These are phyloP conservation scores for Paramecium caudatum DNA, from an alignment of 73 alveolate species.

Conservation along the genomic window DNA sequence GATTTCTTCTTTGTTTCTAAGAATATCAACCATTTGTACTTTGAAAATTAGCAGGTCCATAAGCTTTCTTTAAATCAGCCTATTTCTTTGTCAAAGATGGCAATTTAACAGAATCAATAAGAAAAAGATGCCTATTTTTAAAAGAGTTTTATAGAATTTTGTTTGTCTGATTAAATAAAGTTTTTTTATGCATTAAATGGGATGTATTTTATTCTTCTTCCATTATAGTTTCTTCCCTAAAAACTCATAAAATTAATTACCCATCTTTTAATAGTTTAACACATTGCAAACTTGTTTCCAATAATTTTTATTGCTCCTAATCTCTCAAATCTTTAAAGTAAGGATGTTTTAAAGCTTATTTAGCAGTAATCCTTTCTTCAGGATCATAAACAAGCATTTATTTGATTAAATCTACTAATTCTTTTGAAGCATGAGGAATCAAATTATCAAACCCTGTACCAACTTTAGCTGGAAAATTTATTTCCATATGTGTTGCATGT, in stretches of 20 bases:
- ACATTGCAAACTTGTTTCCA: constrained; percentile 65
- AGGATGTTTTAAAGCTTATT: constrained; percentile 89
- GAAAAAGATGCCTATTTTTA: neutral
- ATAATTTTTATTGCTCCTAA: constrained; percentile 26
- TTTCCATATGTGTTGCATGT: constrained; percentile 88
- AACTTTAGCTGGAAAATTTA: constrained; percentile 80
- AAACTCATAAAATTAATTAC: neutral
- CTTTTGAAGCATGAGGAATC: constrained; percentile 82
- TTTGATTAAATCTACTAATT: constrained; percentile 80
- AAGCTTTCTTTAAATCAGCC: constrained; percentile 34
- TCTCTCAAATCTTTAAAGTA: constrained; percentile 88
- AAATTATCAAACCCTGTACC: constrained; percentile 86
- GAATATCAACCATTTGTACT: neutral
- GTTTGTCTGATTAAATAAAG: neutral
- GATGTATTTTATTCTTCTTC: constrained; percentile 53
- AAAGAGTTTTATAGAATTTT: constrained; percentile 41
- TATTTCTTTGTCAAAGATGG: constrained; percentile 32
- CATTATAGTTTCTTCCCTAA: constrained; percentile 7
- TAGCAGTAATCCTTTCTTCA: constrained; percentile 94
- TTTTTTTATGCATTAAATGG: constrained; percentile 52
- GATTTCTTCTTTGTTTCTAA: constrained; percentile 60
- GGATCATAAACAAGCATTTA: constrained; percentile 89
- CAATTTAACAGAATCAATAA: constrained; percentile 37
- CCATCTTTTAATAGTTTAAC: constrained; percentile 4
- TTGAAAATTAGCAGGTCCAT: constrained; percentile 14